A percentile compares a stretch with the other conserved stretches of the same genome.
Evolutionary conservation across 768 basidiomycete species (phyloP).

Genomic region (Baorangia bicolor): DNA sequence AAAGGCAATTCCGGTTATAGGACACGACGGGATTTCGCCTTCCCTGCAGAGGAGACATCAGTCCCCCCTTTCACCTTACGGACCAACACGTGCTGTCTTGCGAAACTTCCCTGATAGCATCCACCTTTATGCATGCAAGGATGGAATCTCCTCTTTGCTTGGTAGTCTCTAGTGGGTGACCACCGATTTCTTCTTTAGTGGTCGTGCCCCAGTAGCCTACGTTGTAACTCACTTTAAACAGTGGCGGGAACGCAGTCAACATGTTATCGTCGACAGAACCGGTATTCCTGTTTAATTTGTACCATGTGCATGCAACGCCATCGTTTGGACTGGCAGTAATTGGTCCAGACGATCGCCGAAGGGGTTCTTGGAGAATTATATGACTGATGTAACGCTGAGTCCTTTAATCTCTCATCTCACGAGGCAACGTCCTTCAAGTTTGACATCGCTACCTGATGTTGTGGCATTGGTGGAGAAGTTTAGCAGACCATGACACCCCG

Average conservation of each 20-base stretch:
- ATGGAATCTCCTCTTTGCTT: conserved; percentile 25
- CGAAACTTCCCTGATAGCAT: conserved; percentile 28
- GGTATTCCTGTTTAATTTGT: neutral
- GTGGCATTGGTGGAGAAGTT: neutral
- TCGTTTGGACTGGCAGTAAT: neutral
- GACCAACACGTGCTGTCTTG: conserved; percentile 27
- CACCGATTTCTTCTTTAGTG: conserved; percentile 33
- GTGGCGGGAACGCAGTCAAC: conserved; percentile 36
- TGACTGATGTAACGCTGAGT: neutral
- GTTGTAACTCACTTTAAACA: conserved; percentile 32
- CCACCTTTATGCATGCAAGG: conserved; percentile 32
- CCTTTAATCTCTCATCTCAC: neutral
- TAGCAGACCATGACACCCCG: neutral
- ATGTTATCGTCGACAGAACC: conserved; percentile 4
- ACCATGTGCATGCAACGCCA: neutral
- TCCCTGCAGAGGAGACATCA: neutral
- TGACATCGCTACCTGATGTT: neutral
- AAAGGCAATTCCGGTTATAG: conserved; percentile 16
- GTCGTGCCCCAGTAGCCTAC: conserved; percentile 33
- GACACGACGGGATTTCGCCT: conserved; percentile 28
- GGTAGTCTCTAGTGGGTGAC: conserved; percentile 34
- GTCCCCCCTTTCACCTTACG: conserved; percentile 11
- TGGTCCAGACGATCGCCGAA: neutral
- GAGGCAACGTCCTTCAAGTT: neutral
- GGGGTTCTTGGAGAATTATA: neutral